These are phyloP conservation scores for Ophiostoma perfectum DNA, from an alignment of 2,329 filamentous ascomycete genomes.

Conservation along the genomic window DNA sequence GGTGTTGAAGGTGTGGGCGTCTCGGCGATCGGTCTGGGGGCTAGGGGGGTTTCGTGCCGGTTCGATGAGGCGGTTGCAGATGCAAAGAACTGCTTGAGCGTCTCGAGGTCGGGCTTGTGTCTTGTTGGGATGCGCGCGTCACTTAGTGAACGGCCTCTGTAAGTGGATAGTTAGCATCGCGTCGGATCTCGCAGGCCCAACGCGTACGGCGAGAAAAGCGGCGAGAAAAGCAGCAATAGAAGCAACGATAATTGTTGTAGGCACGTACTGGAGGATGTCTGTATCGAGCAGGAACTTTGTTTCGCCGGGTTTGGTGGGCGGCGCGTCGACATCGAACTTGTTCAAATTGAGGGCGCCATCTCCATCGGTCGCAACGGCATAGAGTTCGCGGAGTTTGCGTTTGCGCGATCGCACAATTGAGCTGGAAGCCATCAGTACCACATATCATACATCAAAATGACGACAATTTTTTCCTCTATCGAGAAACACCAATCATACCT, in stretches of 20 bases:
- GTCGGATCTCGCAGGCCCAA: slow-evolving; percentile 14
- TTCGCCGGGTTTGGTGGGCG: slow-evolving; percentile 47
- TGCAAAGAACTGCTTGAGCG: slow-evolving; percentile 37
- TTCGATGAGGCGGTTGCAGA: slow-evolving; percentile 29
- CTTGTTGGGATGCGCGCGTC: slow-evolving; percentile 50
- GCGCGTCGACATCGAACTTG: slow-evolving; percentile 54
- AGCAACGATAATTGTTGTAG: slow-evolving; percentile 23
- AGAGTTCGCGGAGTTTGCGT: slow-evolving; percentile 85
- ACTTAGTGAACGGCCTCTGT: slow-evolving; percentile 46
- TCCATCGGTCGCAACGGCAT: slow-evolving; percentile 67
- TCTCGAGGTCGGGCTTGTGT: slow-evolving; percentile 42
- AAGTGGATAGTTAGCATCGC: slow-evolving; percentile 26
- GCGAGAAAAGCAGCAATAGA: slow-evolving; percentile 11
- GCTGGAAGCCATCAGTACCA: slow-evolving; percentile 46
- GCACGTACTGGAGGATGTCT: slow-evolving; percentile 56
- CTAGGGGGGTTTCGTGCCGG: slow-evolving; percentile 19
- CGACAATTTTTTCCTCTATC: slow-evolving; percentile 49
- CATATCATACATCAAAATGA: slow-evolving; percentile 42
- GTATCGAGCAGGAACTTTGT: slow-evolving; percentile 51
- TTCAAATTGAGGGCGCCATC: slow-evolving; percentile 55
- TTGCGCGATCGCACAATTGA: slow-evolving; percentile 78
- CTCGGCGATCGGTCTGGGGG: slow-evolving; percentile 16
- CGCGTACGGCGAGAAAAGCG: slow-evolving; percentile 10
- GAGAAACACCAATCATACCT: slow-evolving; percentile 46
- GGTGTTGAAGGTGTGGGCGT: slow-evolving; percentile 14